Conservation (phyloP, 2,329 filamentous ascomycete genomes). For the Xenoacremonium recifei region DNA sequence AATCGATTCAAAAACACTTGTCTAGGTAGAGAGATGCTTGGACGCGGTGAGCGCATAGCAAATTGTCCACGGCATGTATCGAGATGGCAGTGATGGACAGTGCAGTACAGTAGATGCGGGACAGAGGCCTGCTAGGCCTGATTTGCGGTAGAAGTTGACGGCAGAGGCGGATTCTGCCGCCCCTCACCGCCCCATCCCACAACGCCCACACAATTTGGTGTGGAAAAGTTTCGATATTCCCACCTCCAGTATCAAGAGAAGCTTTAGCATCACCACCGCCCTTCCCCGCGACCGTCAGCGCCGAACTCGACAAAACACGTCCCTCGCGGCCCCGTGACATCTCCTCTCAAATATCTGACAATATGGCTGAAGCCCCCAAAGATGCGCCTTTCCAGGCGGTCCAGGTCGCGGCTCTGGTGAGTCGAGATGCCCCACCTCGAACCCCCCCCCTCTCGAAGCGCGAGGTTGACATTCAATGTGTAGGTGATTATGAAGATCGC, state of each 20-base stretch:
- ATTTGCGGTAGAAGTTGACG: no score
- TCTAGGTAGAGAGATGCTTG: no score
- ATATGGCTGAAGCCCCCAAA: conserved; percentile 60
- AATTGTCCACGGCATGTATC: no score
- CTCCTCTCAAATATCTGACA: conserved; percentile 29
- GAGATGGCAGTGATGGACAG: no score
- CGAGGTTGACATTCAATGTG: conserved; percentile 22
- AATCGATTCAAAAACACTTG: no score
- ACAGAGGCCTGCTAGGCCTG: no score
- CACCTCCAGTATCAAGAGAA: conserved; percentile 28
- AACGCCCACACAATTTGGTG: conserved; percentile 44
- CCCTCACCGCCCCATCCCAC: conserved; percentile 39
- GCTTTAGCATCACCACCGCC: conserved; percentile 26
- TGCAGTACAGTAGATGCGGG: no score
- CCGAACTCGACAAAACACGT: conserved; percentile 22
- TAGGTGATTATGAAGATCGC: conserved; percentile 97
- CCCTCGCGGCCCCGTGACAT: conserved; percentile 23
- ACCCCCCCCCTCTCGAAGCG: conserved; percentile 22
- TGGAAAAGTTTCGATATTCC: conserved; percentile 45
- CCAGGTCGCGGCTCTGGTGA: conserved; percentile 91
- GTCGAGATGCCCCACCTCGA: conserved; percentile 40
- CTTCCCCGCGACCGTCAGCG: conserved; percentile 24
- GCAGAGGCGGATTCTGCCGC: conserved; percentile 38
- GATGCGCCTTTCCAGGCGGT: conserved; percentile 79
- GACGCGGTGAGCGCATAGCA: no score